These are phyloP conservation scores for Suillus brevipes DNA, from an alignment of 768 basidiomycete genomes.

Conservation along the genomic window DNA sequence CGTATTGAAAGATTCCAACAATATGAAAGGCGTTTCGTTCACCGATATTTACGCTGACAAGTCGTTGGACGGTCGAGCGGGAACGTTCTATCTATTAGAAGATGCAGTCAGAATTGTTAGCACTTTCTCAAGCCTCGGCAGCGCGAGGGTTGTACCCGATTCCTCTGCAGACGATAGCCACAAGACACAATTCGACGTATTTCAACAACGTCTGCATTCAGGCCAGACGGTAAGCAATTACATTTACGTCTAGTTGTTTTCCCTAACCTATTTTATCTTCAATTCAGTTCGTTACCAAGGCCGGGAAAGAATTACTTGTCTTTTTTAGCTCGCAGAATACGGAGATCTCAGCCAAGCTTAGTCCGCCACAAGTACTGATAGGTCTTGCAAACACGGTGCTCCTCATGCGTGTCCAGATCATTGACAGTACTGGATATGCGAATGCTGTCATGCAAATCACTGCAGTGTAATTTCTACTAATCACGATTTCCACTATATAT, in stretches of 20 bases:
- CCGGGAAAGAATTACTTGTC: constrained; percentile 52
- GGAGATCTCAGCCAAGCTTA: constrained; percentile 48
- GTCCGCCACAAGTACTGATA: constrained; percentile 46
- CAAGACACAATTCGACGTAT: constrained; percentile 47
- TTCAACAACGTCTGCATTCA: constrained; percentile 48
- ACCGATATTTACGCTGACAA: constrained; percentile 41
- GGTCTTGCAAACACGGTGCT: constrained; percentile 46
- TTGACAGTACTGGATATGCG: constrained; percentile 60
- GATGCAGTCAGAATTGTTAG: constrained; percentile 52
- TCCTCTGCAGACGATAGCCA: constrained; percentile 42
- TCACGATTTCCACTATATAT: neutral
- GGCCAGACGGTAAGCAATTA: constrained; percentile 52
- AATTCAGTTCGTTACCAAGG: constrained; percentile 58
- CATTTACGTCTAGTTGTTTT: neutral
- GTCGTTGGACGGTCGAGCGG: constrained; percentile 45
- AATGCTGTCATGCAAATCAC: constrained; percentile 41
- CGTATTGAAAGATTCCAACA: constrained; percentile 41
- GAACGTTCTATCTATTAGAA: constrained; percentile 57
- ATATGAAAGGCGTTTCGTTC: constrained; percentile 33
- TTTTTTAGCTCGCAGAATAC: constrained; percentile 57
- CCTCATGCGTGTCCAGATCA: constrained; percentile 57
- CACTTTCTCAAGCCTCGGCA: constrained; percentile 51
- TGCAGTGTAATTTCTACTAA: constrained; percentile 11
- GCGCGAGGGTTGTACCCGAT: constrained; percentile 46
- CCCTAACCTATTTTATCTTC: constrained; percentile 5